Base-by-base conservation (phyloP, 768 basidiomycete genomes). In the Gautieria morchelliformis region DNA sequence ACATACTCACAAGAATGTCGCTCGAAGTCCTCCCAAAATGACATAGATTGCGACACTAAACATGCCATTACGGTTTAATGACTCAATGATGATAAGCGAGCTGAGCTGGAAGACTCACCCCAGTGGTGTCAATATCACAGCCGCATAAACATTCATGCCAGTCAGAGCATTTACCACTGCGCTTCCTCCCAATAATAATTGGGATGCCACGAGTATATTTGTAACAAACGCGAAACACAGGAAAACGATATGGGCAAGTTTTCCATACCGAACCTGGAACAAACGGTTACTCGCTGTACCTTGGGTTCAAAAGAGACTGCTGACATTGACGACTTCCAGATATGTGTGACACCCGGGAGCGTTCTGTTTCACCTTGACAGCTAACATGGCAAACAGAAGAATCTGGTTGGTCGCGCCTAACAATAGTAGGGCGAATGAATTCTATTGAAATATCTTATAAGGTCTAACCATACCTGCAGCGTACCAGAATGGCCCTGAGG, bases 91-190 rank as follows among this genome's bases (percentile, higher is more conserved):
- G 35, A 14, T 14, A 14, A 2, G 7, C n/a, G 45, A 46, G 45
- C 7, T n/a, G 45, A 42, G 20, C 41, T 42, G 20, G 41, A 5
- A 20, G 5, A 27, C 45, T 46, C 19, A 46, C 45, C 45, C 72
- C 7, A 75, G 59, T 1, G 75, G 74, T n/a, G 75, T 68, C 12
- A 76, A 65, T 64, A 73, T 71, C 39, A 68, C 65, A 11, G 72
- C 70, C 1, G 74, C 74, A 56, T 70, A 69, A 24, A 69, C 64
- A 52, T 70, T 71, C 66, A 73, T 74, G 8, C 72, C 73, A 19
- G 74, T 74, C 39, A 76, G 62, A 1, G 71, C 67, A 56, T 68
- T 70, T 30, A 76, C 70, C 9, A 71, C 70, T 9, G 71, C 67
- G 12, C 70, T 69, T 8, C 70, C 74, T 6, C 74, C 74, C 6